Conservation (phyloP, 164 flowering plant species). For the Hamamelis virginiana region DNA sequence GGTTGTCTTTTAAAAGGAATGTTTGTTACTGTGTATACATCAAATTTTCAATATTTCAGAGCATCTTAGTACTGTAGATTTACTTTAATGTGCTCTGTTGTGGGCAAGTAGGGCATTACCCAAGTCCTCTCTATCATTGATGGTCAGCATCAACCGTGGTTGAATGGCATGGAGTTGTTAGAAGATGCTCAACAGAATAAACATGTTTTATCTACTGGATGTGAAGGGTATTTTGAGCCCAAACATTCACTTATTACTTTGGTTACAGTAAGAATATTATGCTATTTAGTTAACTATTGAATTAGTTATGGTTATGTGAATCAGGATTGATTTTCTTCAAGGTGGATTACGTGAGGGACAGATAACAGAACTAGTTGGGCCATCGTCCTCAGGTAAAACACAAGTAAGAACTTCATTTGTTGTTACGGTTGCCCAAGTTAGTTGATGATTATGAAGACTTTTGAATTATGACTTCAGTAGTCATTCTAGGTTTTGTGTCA, state of each 20-base stretch:
- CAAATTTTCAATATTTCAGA: background rate
- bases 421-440: background rate
- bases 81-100: background rate
- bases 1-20: slow-evolving; percentile 27
- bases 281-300: background rate
- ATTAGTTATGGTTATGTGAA: background rate
- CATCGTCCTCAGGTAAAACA: slow-evolving; percentile 87
- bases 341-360: slow-evolving; percentile 69
- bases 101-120: slow-evolving; percentile 54
- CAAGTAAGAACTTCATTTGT: slow-evolving; percentile 46
- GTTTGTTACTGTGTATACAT: background rate
- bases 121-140: slow-evolving; percentile 59
- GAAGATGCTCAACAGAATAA: slow-evolving; percentile 52
- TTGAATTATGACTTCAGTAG: background rate
- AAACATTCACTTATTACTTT: background rate
- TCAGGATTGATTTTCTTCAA: slow-evolving; percentile 64
- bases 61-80: background rate
- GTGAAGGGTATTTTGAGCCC: slow-evolving; percentile 51
- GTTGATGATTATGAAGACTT: background rate
- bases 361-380: slow-evolving; percentile 79
- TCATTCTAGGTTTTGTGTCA: background rate
- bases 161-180: slow-evolving; percentile 67
- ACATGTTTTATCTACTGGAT: slow-evolving; percentile 52
- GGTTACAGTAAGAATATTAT: background rate
- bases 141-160: slow-evolving; percentile 54